These are phyloP conservation scores for Colletotrichum zoysiae DNA, from an alignment of 2,329 filamentous ascomycete genomes.

Conservation along the genomic window DNA sequence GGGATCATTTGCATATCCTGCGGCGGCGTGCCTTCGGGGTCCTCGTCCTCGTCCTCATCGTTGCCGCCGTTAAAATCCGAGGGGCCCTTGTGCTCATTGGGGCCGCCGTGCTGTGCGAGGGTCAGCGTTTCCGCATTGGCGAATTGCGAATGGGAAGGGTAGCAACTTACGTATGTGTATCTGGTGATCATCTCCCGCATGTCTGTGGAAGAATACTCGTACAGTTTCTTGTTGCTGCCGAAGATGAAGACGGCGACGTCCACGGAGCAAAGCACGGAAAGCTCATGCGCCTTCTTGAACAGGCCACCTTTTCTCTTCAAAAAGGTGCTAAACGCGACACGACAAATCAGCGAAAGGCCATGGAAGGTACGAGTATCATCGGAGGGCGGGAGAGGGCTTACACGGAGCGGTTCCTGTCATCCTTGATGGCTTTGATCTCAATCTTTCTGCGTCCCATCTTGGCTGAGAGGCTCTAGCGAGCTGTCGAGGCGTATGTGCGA, in stretches of 20 bases:
- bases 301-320: conserved; percentile 98
- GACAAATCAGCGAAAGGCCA: conserved; percentile 22
- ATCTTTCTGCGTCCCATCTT: conserved; percentile 98
- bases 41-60: conserved; percentile 87
- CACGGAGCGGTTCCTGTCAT: conserved; percentile 98
- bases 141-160: not conserved
- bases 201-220: conserved; percentile 95
- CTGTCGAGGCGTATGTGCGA: conserved; percentile 3
- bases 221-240: conserved; percentile 98
- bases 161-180: conserved; percentile 85
- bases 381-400: conserved; percentile 65
- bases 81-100: conserved; percentile 97
- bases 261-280: conserved; percentile 97
- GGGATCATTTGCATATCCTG: conserved; percentile 75
- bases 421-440: conserved; percentile 99
- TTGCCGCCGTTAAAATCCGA: conserved; percentile 89
- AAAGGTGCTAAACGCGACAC: conserved; percentile 77
- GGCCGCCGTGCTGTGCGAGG: conserved; percentile 80
- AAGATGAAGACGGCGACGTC: conserved; percentile 99
- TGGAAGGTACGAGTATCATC: not conserved
- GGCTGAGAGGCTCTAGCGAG: conserved; percentile 40
- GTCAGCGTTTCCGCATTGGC: conserved; percentile 38
- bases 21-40: conserved; percentile 79
- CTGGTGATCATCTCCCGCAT: conserved; percentile 91
- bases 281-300: conserved; percentile 99